Evolutionary conservation across 2,329 filamentous ascomycete species (phyloP).

Genomic region (Fusarium succisae): DNA sequence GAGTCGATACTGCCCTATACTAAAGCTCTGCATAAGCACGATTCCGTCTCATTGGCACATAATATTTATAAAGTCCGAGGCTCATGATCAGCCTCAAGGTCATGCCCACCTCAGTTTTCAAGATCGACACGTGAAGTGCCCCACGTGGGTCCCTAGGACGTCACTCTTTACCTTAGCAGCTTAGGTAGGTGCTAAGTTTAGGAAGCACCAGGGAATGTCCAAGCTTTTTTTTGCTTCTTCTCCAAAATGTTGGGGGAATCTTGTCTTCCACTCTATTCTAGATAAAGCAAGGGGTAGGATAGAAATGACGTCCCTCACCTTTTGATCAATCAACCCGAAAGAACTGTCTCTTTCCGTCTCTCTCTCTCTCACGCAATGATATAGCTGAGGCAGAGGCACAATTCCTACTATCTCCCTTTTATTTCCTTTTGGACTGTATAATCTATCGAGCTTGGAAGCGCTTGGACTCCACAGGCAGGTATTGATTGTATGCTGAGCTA

Average conservation of each 20-base stretch:
- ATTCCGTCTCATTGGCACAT: neutral
- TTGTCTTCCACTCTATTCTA: neutral
- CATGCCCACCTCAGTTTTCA: neutral
- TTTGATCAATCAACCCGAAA: neutral
- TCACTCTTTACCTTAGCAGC: constrained; percentile 5
- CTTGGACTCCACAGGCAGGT: neutral
- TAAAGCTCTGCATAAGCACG: neutral
- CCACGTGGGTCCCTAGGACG: constrained; percentile 33
- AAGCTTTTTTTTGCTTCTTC: constrained; percentile 33
- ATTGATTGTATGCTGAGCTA: neutral
- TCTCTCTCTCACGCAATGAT: constrained; percentile 26
- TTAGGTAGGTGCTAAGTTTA: too few species aligned
- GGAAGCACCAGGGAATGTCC: neutral
- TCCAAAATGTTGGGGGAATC: constrained; percentile 35
- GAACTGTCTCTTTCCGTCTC: constrained; percentile 3
- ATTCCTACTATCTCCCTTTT: neutral
- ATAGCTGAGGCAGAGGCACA: constrained; percentile 10
- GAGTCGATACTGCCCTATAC: neutral
- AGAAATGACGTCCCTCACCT: constrained; percentile 25
- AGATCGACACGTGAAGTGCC: constrained; percentile 19
- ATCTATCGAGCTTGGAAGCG: neutral
- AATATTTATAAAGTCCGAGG: neutral
- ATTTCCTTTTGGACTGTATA: neutral
- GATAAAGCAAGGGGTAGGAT: constrained; percentile 1
- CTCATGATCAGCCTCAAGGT: constrained; percentile 23